Base-by-base conservation (phyloP, 2,329 filamentous ascomycete species). In the Beauveria australis region DNA sequence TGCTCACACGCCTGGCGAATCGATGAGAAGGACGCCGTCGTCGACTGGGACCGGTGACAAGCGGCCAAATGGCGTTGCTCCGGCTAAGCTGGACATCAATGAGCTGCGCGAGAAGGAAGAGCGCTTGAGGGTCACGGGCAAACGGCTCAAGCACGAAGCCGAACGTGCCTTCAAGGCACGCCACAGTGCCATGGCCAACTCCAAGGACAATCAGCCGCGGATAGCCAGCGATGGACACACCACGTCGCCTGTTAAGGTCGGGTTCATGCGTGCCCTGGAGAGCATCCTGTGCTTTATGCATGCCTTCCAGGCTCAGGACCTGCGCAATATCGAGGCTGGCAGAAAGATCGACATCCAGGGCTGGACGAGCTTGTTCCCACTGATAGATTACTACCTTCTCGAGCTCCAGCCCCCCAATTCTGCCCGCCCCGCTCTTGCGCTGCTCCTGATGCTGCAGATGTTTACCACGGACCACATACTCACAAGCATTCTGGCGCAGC, bases 211-310 rank as follows among this genome's bases (percentile, higher is more conserved):
- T 26, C 48, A 30, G 10, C 53, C 53, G n/a, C 53, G 53, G n/a
- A 44, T 40, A 19, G 14, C 33, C 65, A 6, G 68, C 67, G 19
- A 62, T 66, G 7, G 66, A 69, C 41, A 72, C n/a, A 59, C 70
- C 7, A 74, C 74, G 26, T 69, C 72, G 57, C 77, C 76, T 28
- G 68, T 72, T 57, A 78, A 76, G 65, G 71, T 74, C n/a, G 74
- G 73, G 37, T 74, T 73, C 33, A 74, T 74, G 1, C 70, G 80
- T 12, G 76, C 76, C 40, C 70, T 82, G 9, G 80, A 82, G 65
- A 79, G 79, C 68, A 74, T 80, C 22, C 68, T 82, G 58, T 75
- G 78, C 5, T 85, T 82, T 65, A 79, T 84, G 72, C 71, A 81
- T 16, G 76, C 77, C 1, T 84, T 84, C 68, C 75, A 81, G 63